Evolutionary conservation across 2,329 filamentous ascomycete genomes (phyloP).

Genomic region (Ophiocordyceps polyrhachis-furcata): DNA sequence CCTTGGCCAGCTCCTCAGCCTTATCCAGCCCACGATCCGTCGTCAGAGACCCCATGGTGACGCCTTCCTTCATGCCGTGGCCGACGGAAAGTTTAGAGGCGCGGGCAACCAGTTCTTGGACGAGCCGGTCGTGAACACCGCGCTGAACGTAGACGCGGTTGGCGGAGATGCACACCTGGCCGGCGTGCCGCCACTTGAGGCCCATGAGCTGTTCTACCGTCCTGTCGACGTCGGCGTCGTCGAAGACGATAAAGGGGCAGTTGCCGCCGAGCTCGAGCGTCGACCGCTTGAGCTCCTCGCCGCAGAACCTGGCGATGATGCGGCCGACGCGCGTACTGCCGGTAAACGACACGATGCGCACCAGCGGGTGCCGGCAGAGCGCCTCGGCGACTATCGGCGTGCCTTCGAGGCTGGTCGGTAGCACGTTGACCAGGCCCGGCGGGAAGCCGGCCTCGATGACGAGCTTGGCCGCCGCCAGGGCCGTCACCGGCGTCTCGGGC

Average conservation of each 20-base stretch:
- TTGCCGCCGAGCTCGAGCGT: conserved; percentile 56
- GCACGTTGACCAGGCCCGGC: conserved; percentile 43
- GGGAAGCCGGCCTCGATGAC: conserved; percentile 56
- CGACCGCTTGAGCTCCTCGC: conserved; percentile 45
- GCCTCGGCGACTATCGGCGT: conserved; percentile 26
- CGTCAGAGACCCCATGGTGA: conserved; percentile 17
- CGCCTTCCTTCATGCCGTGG: conserved; percentile 30
- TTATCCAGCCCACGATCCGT: conserved; percentile 15
- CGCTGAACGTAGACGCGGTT: conserved; percentile 42
- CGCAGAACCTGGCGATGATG: conserved; percentile 40
- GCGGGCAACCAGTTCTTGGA: conserved; percentile 31
- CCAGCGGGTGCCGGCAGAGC: conserved; percentile 23
- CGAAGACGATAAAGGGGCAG: conserved; percentile 44
- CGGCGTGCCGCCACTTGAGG: conserved; percentile 54
- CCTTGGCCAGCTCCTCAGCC: conserved; percentile 31
- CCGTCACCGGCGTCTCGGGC: conserved; percentile 56
- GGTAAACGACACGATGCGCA: conserved; percentile 57
- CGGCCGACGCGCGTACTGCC: conserved; percentile 53
- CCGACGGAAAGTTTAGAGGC: conserved; percentile 38
- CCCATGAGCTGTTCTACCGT: conserved; percentile 42
- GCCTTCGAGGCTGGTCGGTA: conserved; percentile 24
- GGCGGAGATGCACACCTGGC: conserved; percentile 52
- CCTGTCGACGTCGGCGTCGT: conserved; percentile 48
- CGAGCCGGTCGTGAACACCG: conserved; percentile 41
- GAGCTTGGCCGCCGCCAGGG: conserved; percentile 49